A percentile compares a stretch with the other conserved stretches of the same genome.
Evolutionary conservation across 352 stramenopile species (phyloP).

Genomic region (Phytophthora hibernalis): DNA sequence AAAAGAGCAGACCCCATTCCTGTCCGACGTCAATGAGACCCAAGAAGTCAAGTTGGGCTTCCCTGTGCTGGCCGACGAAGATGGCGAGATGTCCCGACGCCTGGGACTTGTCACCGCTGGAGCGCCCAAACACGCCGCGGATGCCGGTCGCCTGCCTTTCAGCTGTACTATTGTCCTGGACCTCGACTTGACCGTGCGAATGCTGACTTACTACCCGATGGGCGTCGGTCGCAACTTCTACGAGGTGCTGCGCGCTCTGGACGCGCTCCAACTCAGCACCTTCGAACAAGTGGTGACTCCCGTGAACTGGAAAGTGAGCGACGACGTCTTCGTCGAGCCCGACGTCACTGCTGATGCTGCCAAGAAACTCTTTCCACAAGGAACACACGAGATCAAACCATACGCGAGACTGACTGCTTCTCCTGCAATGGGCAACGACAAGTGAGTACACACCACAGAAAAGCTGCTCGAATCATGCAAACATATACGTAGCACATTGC

Average conservation of each 20-base stretch:
- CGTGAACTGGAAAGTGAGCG: slow-evolving; percentile 88
- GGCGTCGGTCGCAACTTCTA: slow-evolving; percentile 83
- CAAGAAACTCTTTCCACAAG: slow-evolving; percentile 82
- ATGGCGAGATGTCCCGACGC: slow-evolving; percentile 64
- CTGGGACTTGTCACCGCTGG: slow-evolving; percentile 57
- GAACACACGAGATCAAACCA: slow-evolving; percentile 84
- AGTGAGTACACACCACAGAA: slow-evolving; percentile 27
- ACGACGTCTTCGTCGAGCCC: slow-evolving; percentile 87
- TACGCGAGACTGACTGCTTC: slow-evolving; percentile 82
- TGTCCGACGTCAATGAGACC: slow-evolving; percentile 82
- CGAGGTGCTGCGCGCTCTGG: slow-evolving; percentile 73
- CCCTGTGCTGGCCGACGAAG: slow-evolving; percentile 71
- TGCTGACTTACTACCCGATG: slow-evolving; percentile 73
- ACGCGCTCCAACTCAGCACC: slow-evolving; percentile 74
- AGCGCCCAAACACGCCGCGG: slow-evolving; percentile 57
- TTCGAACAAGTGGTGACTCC: slow-evolving; percentile 84
- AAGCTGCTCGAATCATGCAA: slow-evolving; percentile 12
- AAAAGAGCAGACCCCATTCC: slow-evolving; percentile 55
- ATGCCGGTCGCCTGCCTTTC: slow-evolving; percentile 66
- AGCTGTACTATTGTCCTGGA: slow-evolving; percentile 76
- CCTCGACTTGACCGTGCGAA: slow-evolving; percentile 73
- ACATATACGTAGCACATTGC: slow-evolving; percentile 37
- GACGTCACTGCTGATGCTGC: slow-evolving; percentile 65
- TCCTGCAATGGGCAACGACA: slow-evolving; percentile 65
- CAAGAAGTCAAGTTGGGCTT: slow-evolving; percentile 83